Evolutionary conservation across 192 early-diverging fungal genomes (phyloP).

Genomic region (Entomortierella beljakovae): DNA sequence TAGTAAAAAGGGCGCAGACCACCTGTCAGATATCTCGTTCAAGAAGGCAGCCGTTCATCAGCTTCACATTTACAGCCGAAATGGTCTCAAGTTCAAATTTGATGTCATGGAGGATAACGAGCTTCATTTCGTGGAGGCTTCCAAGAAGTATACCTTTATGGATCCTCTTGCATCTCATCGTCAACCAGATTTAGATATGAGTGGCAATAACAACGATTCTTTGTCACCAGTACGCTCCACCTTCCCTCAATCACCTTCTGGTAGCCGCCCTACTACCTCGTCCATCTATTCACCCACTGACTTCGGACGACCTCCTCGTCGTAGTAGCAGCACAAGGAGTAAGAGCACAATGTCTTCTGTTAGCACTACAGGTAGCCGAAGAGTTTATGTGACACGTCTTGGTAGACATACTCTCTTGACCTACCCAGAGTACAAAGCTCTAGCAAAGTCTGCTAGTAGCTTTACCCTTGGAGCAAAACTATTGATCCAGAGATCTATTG

Average conservation of each 20-base stretch:
- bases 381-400: conserved; percentile 47
- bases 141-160: conserved; percentile 55
- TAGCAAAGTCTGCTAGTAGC: conserved; percentile 47
- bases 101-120: conserved; percentile 55
- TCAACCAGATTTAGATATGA: conserved; percentile 32
- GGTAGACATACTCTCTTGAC: conserved; percentile 44
- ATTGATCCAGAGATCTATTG: conserved; percentile 41
- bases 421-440: conserved; percentile 41
- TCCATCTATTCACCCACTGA: not conserved
- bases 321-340: conserved; percentile 8
- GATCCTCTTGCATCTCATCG: conserved; percentile 43
- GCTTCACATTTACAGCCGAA: conserved; percentile 48
- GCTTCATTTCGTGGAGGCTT: conserved; percentile 51
- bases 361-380: conserved; percentile 16
- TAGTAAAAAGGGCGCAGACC: no score
- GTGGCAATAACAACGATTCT: not conserved
- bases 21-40: no score
- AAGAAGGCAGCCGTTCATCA: conserved; percentile 42
- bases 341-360: conserved; percentile 16
- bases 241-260: not conserved
- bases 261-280: conserved; percentile 9
- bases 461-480: conserved; percentile 50
- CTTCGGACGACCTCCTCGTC: conserved; percentile 9
- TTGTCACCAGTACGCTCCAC: conserved; percentile 19
- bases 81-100: conserved; percentile 57